Evolutionary conservation across 163 green algal genomes (phyloP), one percentile per base, ranked within the genome.

Genomic region (Smithsoniella earleae): DNA sequence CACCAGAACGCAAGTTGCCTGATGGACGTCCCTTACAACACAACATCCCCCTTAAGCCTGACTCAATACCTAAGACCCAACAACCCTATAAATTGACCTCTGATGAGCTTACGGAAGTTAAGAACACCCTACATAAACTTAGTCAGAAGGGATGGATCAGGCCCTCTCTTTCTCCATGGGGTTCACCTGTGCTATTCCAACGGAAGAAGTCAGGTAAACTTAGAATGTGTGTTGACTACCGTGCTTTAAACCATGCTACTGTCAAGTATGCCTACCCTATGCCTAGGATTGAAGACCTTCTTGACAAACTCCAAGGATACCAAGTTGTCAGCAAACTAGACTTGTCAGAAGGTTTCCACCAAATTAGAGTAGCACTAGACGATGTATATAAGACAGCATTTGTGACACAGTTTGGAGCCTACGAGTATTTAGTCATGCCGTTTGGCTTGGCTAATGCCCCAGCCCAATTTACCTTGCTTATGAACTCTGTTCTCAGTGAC

Each of bases 201-300:
- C 49, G 25, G 0, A 64, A 64, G 49, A 25, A 25, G 0, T 25
- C 25, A 6, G 49, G 49, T 10, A 64, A 64, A 13, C 13, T 18
- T 25, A 64, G 49, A 27, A 10, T 64, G 49, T 64, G 49, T 13
- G 33, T 64, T 13, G 49, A 64, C 49, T 64, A 64, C 1, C 49
- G 49, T 8, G 31, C 31, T 64, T 27, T 1, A 6, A 64, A 64
- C 33, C 25, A 64, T 13, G 5, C 31, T 18, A 64, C 49, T 6
- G 33, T 64, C 49, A 64, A 64, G 1, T 36, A 64, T 18, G 33
- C 49, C 31, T 64, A 64, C 49, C 49, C 49, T 27, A 25, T 64
- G 1, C 49, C 49, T 8, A 6, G 49, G 6, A 64, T 64, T 36
- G 49, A 64, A 13, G 0, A 25, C 6, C 13, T 64, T 1, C 49